Evolutionary conservation across 176 grass and related monocot genomes (phyloP), one percentile per base, ranked within the genome.

Genomic region (Alopecurus myosuroides): DNA sequence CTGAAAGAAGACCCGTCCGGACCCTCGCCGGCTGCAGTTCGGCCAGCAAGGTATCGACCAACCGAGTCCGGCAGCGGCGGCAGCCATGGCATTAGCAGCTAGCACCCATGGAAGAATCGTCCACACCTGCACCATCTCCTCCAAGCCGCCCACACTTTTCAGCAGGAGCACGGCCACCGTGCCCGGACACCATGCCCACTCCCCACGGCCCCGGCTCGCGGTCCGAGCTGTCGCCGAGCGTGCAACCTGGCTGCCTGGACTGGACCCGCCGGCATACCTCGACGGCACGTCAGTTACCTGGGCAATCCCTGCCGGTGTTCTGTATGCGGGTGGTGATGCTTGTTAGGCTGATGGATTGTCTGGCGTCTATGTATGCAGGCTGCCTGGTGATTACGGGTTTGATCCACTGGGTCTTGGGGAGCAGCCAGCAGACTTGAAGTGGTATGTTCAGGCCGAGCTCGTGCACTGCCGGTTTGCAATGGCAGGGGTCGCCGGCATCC

Each of bases 401-500:
- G 96, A 98, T 60, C 96, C 96, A 2, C 48, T 98, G 39, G 91
- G 93, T 26, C 93, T 98, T 20, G 95, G 93, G 11, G 89, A 93
- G 91, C 93, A 98, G 26, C 91, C 82, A 0, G 72, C 63, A 11
- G 51, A 34, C 87, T 69, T 98, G 80, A 91, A 84, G 72, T 98
- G 93, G 93, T 98, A 93, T 55, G 95, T 93, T 4, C 95, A 95
- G 85, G 93, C 95, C 9, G 95, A 98, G 77, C 93, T 98, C 69
- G 93, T 98, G 56, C 95, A 98, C 81, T 90, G 93, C 76, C 88
- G 93, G 56, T 95, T 95, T 9, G 90, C 93, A 33, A 90, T 92
- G 93, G 88, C 86, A 22, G 93, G 93, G 2, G 89, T 95, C 3
- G 91, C 95, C 15, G 85, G 89, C 36, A 91, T 91, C 76, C 89